Evolutionary conservation across 768 basidiomycete genomes (phyloP).

Genomic region (Mycena haematopus): DNA sequence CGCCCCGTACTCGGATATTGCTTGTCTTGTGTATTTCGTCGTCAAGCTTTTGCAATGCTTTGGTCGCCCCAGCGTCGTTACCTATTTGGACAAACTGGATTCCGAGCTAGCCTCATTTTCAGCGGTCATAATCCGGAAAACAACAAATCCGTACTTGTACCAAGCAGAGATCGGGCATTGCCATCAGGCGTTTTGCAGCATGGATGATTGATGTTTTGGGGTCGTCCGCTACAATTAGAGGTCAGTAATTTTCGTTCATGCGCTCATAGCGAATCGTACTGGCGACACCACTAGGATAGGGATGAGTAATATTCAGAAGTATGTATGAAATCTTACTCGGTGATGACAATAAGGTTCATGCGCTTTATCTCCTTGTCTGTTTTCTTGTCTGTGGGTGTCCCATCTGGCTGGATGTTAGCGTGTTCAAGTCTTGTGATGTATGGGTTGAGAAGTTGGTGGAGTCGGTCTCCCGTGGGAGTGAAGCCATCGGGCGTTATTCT

Average conservation of each 20-base stretch:
- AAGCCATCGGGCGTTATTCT: constrained; percentile 48
- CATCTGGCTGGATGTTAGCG: constrained; percentile 32
- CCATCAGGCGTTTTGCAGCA: constrained; percentile 57
- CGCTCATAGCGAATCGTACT: not conserved
- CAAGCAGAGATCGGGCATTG: constrained; percentile 30
- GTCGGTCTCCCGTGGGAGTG: constrained; percentile 50
- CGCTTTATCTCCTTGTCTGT: constrained; percentile 52
- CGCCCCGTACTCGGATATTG: constrained; percentile 49
- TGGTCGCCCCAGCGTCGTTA: constrained; percentile 43
- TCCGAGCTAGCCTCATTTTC: constrained; percentile 51
- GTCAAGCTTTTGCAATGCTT: constrained; percentile 60
- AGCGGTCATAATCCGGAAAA: not conserved
- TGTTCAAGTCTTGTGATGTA: constrained; percentile 37
- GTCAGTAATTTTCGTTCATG: not conserved
- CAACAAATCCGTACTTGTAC: constrained; percentile 11
- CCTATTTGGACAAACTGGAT: constrained; percentile 81
- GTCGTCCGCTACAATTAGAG: constrained; percentile 52
- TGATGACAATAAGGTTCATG: constrained; percentile 65
- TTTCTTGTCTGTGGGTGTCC: constrained; percentile 20
- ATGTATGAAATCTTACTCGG: constrained; percentile 50
- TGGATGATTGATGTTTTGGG: constrained; percentile 53
- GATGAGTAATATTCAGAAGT: not conserved
- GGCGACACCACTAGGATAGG: not conserved
- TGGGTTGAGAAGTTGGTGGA: constrained; percentile 39
- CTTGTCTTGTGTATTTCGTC: constrained; percentile 53